Percentiles rank a stretch among this genome's conserved stretches.
Evolutionary conservation across 345 rosid species (phyloP).

Genomic region (Cochlearia excelsa): DNA sequence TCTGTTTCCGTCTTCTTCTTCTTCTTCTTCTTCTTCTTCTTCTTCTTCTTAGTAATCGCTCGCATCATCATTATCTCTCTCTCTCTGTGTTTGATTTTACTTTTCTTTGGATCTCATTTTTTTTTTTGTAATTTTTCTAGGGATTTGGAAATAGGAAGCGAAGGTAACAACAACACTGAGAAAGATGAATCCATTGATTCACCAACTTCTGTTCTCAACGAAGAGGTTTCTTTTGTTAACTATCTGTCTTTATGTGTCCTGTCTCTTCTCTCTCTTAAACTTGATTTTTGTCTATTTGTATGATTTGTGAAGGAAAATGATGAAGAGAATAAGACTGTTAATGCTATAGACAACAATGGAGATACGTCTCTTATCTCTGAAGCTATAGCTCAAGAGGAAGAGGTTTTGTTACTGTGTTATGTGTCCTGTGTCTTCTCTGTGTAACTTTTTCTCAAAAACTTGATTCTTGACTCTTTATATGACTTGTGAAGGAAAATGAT

Average conservation of each 20-base stretch:
- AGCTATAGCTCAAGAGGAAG: slow-evolving; percentile 50
- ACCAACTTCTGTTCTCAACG: slow-evolving; percentile 85
- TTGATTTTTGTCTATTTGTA: slow-evolving; percentile 16
- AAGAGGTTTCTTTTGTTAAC: slow-evolving; percentile 49
- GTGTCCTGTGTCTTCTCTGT: background rate
- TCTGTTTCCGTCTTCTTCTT: background rate
- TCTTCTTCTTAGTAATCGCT: background rate
- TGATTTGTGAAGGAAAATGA: slow-evolving; percentile 43
- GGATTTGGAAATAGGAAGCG: slow-evolving; percentile 40
- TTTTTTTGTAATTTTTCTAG: slow-evolving; percentile 18
- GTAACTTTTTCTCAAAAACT: too few relatives aligned
- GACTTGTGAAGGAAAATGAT: slow-evolving; percentile 43
- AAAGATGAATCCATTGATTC: slow-evolving; percentile 56
- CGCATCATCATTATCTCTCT: background rate
- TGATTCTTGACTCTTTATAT: slow-evolving; percentile 14
- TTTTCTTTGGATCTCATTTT: background rate
- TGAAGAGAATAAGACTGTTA: slow-evolving; percentile 23
- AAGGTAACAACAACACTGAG: slow-evolving; percentile 32
- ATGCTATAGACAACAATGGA: slow-evolving; percentile 35
- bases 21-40: background rate
- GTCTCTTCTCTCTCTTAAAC: background rate
- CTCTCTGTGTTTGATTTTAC: background rate
- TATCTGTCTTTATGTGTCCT: slow-evolving; percentile 3
- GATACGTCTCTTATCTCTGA: too few relatives aligned
- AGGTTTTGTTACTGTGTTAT: too few relatives aligned